Evolutionary conservation across 78 protist species (phyloP).

Genomic region (Emiliania huxleyi): DNA sequence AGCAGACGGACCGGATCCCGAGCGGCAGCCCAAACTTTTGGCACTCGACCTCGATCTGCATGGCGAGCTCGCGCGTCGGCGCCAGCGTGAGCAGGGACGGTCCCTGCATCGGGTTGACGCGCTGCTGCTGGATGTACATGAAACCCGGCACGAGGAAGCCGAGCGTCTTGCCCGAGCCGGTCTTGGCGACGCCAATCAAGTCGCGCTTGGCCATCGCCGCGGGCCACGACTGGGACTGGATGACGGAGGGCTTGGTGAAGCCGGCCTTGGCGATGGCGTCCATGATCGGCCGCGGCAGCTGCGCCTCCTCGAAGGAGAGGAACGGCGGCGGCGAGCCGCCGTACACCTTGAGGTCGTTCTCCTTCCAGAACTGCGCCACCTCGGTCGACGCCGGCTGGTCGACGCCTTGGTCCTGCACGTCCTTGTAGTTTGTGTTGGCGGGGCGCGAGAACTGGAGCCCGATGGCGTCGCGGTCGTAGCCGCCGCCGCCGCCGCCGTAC

Average conservation of each 20-base stretch:
- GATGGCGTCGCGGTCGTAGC: not conserved
- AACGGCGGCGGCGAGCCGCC: conserved; percentile 26
- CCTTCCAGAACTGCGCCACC: not conserved
- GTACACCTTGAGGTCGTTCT: not conserved
- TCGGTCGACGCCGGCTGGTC: not conserved
- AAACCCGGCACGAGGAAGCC: conserved; percentile 40
- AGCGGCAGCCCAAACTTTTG: not conserved
- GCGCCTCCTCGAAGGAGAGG: not conserved
- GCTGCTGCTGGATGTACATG: not conserved
- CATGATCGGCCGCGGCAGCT: not conserved
- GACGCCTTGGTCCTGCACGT: not conserved
- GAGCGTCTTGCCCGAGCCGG: conserved; percentile 46
- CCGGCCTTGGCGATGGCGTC: not conserved
- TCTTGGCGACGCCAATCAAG: conserved; percentile 41
- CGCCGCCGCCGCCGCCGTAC: not conserved
- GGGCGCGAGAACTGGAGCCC: not conserved
- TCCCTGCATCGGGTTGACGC: conserved; percentile 44
- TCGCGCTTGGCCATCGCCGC: conserved; percentile 14
- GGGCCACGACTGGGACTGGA: conserved; percentile 51
- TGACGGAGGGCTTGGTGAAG: not conserved
- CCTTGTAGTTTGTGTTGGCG: not conserved
- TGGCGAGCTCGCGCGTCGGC: conserved; percentile 98
- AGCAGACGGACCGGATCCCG: conserved; percentile 55
- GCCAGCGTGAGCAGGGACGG: conserved; percentile 91
- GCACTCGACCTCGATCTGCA: conserved; percentile 67